Base-by-base conservation (phyloP, 352 stramenopile genomes). In the Phytophthora pisi region DNA sequence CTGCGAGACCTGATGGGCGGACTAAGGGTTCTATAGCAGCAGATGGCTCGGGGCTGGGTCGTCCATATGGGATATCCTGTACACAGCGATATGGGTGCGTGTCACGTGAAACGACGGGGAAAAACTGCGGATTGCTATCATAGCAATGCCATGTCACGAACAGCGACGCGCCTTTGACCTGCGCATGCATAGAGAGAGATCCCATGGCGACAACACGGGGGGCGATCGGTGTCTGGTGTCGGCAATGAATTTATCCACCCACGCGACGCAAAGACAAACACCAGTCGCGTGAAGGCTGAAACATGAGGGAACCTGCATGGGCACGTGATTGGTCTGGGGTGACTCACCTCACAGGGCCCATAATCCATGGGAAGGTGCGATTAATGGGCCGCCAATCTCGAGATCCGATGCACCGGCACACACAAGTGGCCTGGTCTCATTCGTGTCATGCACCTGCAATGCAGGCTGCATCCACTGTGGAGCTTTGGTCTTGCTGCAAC, bases 241-340 rank as follows among this genome's bases (percentile, higher is more conserved):
- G 36, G 13, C 36, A 43, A 15, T 43, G 30, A 34, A 34, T 7
- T 11, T 11, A n/a, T 15, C 1, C 15, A n/a, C 15, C 36, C 36
- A n/a, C 16, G n/a, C 16, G 40, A 47, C 40, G 11, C 40, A 47
- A 47, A 47, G 40, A 47, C 15, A 47, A 47, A 47, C 40, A 46
- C 20, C 16, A 18, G 40, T 46, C 40, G 15, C 28, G 28, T 11
- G 40, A 23, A 23, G 40, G 40, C 30, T 43, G 36, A 43, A 43
- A 43, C 36, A 43, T 43, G 36, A 43, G 11, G 36, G 4, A 18
- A n/a, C 36, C 31, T 38, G 36, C 36, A 47, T 47, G 15, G 5
- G 7, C n/a, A 18, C 16, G 30, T 47, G 40, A 47, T 47, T 47
- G 40, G 40, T 16, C 40, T 11, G 40, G 40, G 16, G 40, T 23